phyloP scores from a whole-genome alignment of 2,329 filamentous ascomycete species.

The Aaosphaeria pasadenensis region DNA sequence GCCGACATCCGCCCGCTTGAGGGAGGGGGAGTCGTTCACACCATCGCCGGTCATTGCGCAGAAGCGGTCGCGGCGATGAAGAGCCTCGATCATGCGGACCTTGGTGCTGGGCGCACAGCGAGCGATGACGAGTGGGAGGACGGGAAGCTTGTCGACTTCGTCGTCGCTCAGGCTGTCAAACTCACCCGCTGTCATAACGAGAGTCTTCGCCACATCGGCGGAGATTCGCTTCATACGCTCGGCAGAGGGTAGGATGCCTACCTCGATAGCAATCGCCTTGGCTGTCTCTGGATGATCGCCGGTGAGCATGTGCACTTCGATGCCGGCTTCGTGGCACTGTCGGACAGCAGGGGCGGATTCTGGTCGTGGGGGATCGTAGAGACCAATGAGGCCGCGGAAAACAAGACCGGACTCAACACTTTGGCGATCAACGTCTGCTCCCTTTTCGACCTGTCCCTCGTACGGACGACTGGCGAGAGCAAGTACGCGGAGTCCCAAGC shows the following conservation, averaged over 20 bases:
- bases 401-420: constrained; percentile 65
- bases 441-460: constrained; percentile 39
- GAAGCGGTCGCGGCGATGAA: constrained; percentile 8
- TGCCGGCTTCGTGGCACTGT: constrained; percentile 18
- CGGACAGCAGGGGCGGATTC: constrained; percentile 57
- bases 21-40: constrained; percentile 80
- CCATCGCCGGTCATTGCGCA: constrained; percentile 26
- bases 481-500: constrained; percentile 66
- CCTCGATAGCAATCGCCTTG: constrained; percentile 36
- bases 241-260: constrained; percentile 16
- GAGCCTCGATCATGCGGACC: constrained; percentile 44
- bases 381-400: constrained; percentile 75
- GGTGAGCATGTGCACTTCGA: constrained; percentile 41
- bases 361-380: constrained; percentile 79
- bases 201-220: constrained; percentile 7
- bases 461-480: constrained; percentile 56
- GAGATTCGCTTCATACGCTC: constrained; percentile 1
- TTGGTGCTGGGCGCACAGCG: constrained; percentile 46
- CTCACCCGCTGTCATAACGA: constrained; percentile 35
- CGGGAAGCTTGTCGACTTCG: constrained; percentile 38
- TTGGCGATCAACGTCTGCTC: constrained; percentile 51
- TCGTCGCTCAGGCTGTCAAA: constrained; percentile 44
- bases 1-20: constrained; percentile 78
- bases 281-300: constrained; percentile 39
- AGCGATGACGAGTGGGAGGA: constrained; percentile 43